Evolutionary conservation across 495 filamentous ascomycete genomes (phyloP).

Genomic region (Articulospora tetracladia): DNA sequence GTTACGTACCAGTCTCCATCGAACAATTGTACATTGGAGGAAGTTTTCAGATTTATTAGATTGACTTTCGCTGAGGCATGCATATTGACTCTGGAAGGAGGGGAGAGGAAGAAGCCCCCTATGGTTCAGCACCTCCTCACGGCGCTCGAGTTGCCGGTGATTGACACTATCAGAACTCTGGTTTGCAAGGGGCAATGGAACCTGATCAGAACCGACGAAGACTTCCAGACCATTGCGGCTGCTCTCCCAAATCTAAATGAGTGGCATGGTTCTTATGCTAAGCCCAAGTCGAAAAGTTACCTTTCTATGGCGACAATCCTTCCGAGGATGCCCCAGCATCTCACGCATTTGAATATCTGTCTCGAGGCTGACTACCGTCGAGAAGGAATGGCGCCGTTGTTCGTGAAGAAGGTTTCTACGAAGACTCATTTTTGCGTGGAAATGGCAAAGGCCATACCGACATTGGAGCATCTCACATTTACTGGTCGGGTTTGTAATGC

Average conservation of each 20-base stretch:
- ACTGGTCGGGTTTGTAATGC: conserved; percentile 62
- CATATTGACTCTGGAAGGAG: conserved; percentile 69
- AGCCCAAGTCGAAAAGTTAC: conserved; percentile 64
- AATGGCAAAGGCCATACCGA: conserved; percentile 48
- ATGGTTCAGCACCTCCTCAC: conserved; percentile 54
- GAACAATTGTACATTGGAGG: conserved; percentile 63
- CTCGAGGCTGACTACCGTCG: conserved; percentile 65
- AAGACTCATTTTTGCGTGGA: conserved; percentile 57
- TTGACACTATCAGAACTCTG: conserved; percentile 50
- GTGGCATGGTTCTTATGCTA: conserved; percentile 68
- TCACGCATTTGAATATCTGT: conserved; percentile 59
- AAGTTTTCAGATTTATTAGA: conserved; percentile 58
- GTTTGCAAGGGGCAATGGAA: conserved; percentile 76
- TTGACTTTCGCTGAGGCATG: conserved; percentile 53
- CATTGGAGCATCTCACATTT: conserved; percentile 60
- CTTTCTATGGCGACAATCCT: conserved; percentile 59
- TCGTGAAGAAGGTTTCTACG: conserved; percentile 49
- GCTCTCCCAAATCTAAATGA: conserved; percentile 64
- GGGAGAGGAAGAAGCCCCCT: conserved; percentile 68
- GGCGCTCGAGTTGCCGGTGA: conserved; percentile 34
- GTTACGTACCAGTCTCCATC: conserved; percentile 44
- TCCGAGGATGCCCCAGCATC: conserved; percentile 41
- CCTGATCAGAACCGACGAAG: conserved; percentile 59
- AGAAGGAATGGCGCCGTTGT: conserved; percentile 47
- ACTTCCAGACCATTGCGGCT: conserved; percentile 54